Base-by-base conservation (phyloP, 1,284 basidiomycete species). In the Ceratobasidium theobromae region DNA sequence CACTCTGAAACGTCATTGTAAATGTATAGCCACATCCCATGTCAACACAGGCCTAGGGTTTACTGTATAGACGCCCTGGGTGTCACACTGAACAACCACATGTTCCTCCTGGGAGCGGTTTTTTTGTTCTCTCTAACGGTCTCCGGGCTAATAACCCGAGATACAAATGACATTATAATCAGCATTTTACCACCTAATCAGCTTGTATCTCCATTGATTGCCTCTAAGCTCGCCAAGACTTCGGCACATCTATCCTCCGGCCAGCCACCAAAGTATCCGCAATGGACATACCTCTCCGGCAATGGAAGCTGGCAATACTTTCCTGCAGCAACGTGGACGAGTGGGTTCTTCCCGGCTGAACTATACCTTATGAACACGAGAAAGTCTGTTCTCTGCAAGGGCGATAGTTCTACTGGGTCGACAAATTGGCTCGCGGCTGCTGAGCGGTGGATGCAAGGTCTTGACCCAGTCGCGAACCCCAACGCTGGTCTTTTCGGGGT, bases 261-360 rank as follows among this genome's bases (percentile, higher is more conserved):
- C 25, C 12, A 2, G 76, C 79, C 83, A 1, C 73, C 80, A 21
- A 71, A 76, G 53, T 88, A 86, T 72, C 86, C 86, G 1, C 82
- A 87, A 71, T 86, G 81, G 70, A 86, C 85, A 1, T 77, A 79
- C 70, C 72, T 73, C 58, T 71, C 68, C 23, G 60, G 60, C 62
- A 58, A 71, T 0, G 86, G 85, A 0, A 72, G 72, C 16, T 89
- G 85, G 86, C 72, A 75, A 2, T 81, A 78, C 67, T 84, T 85
- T 73, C 53, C 69, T 3, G 79, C 82, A 0, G 80, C 86, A 70
- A 81, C 79, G 3, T 88, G 87, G 87, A 87, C 86, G 0, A 81
- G 83, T 4, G 86, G 85, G 0, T 89, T 89, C 78, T 84, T 88
- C 74, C 85, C 86, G 0, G 78, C 80, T 9, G 81, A 82, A 1